phyloP scores from a whole-genome alignment of 306 rosid species.

The Cucurbita pepo region DNA sequence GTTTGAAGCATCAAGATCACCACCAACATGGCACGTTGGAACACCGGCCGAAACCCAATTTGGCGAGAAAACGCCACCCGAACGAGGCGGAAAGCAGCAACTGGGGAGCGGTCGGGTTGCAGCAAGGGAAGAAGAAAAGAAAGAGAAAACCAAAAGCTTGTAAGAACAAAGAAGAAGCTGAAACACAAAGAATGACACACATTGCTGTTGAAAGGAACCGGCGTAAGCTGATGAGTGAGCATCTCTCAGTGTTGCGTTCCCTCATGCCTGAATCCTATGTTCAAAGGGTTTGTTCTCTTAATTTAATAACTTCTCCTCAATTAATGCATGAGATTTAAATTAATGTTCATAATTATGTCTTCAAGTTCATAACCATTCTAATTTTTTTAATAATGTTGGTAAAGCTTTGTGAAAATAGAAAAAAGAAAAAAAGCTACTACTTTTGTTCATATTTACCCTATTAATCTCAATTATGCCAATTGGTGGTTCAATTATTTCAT shows the following conservation, averaged over 20 bases:
- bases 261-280: slow-evolving; percentile 79
- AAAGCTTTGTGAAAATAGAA: background rate
- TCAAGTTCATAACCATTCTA: background rate
- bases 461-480: background rate
- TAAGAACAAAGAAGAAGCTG: slow-evolving; percentile 84
- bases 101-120: background rate
- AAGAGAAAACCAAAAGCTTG: slow-evolving; percentile 59
- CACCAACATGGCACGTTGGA: slow-evolving; percentile 2
- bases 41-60: background rate
- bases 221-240: slow-evolving; percentile 82
- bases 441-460: background rate
- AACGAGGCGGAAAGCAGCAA: background rate
- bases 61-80: background rate
- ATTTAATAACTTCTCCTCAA: background rate
- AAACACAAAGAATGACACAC: slow-evolving; percentile 88
- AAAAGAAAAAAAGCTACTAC: background rate
- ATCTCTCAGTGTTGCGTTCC: slow-evolving; percentile 71
- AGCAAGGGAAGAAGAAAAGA: slow-evolving; percentile 45
- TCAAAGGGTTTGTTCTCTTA: slow-evolving; percentile 55
- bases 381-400: background rate
- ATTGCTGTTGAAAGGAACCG: slow-evolving; percentile 88
- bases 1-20: slow-evolving; percentile 1
- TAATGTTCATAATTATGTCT: background rate
- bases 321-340: background rate
- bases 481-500: background rate